Evolutionary conservation across 805 yeast genomes (phyloP), one percentile per base, ranked within the genome.

Genomic region (Barnettozyma siamensis): DNA sequence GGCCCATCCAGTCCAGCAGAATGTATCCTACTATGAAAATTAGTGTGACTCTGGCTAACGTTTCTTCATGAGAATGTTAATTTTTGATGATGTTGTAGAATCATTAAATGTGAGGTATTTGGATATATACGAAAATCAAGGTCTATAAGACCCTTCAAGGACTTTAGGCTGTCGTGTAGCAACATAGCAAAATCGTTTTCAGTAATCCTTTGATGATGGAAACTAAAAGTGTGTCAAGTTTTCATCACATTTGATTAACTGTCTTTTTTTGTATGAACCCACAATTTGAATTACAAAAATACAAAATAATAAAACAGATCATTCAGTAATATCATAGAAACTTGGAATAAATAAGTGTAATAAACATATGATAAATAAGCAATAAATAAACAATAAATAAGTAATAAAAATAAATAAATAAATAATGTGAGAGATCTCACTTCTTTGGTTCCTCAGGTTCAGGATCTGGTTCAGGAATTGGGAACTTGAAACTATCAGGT

Each of bases 401-500:
- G 43, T 38, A 42, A 44, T 45, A 40, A 45, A 41, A 40, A 32
- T 27, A 20, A 40, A 40, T 41, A 35, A 43, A 34, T 34, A 39
- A 30, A 23, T 21, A 21, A 21, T 9, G 6, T 21, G 24, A 21
- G 9, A 9, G 9, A 21, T 9, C 9, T 48, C 46, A 51, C 40
- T 50, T 52, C 52, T 52, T 52, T 37, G 49, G 49, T 34, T 47
- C 51, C 45, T 72, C 72, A 40, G 68, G 66, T 48, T 73, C 78
- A 8, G 83, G 79, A 62, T 83, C 94, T 10, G 88, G 87, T 63
- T 76, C 78, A 24, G 94, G 94, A 37, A 79, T 73, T 39, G 95
- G 95, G 57, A 87, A 76, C 62, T 81, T 81, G 73, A 86, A 87
- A 31, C 76, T 64, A 47, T 80, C 88, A 7, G 95, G 95, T 19